Base-by-base conservation (phyloP, 2,329 filamentous ascomycete genomes). In the Drechslerella dactyloides region DNA sequence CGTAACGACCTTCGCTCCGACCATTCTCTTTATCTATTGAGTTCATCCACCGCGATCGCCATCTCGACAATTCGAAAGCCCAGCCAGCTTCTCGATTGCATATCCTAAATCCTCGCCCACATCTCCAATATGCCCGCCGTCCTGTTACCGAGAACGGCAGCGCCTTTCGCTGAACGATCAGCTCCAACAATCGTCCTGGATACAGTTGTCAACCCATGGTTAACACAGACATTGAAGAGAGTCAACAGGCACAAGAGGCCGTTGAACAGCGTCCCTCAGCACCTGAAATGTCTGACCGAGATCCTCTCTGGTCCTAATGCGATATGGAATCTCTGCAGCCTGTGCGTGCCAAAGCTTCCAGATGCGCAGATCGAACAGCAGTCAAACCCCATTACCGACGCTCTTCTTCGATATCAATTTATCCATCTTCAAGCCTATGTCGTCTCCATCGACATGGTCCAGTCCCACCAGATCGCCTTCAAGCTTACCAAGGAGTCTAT, bases 361-460 rank as follows among this genome's bases (percentile, higher is more conserved):
- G 68, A 72, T 57, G 96, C 82, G 88, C 89, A 21, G 91, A 93
- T 73, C 90, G 96, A 77, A 82, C 90, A 44, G 90, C 97, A 77
- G 85, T 96, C 79, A 87, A 88, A 88, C 80, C 90, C 90, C 51
- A 83, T 96, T 75, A 84, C 93, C 75, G 92, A 97, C 81, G 90
- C 90, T 74, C 83, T 97, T 74, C 91, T 90, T 85, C 96, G 96
- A 85, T 94, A 93, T 81, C 90, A 96, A 83, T 86, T 97, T 78
- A 84, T 97, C 78, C 91, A 97, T 80, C 83, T 97, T 77, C 93
- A 97, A 82, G 94, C 94, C 58, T 99, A 99, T 80, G 93, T 97
- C 77, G 94, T 99, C 73, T 93, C 97, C 81, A 92, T 99, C 81
- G 94, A 99, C 83, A 96, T 97, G 92, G 93, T 99, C 70, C 87